Percentiles rank a stretch among this genome's conserved stretches.
Conservation (phyloP, 1,284 basidiomycete species). For the Heterobasidion parviporum region DNA sequence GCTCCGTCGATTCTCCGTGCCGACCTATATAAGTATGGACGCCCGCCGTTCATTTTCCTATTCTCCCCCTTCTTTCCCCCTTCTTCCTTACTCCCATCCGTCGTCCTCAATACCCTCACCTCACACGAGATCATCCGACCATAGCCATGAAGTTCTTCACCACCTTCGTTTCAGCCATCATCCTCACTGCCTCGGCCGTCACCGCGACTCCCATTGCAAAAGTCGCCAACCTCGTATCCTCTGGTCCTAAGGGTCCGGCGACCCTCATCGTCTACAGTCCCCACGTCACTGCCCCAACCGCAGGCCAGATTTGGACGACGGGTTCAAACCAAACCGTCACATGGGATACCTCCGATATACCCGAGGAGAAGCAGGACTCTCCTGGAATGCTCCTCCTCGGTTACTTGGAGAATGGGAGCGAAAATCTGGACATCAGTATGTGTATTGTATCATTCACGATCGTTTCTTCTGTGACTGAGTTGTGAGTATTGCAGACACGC, state of each 20-base stretch:
- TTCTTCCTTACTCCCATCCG: neutral
- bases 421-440: slow-evolving; percentile 35
- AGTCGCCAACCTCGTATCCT: neutral
- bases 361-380: slow-evolving; percentile 18
- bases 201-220: slow-evolving; percentile 14
- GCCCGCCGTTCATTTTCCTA: neutral
- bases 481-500: slow-evolving; percentile 18
- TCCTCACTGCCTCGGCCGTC: slow-evolving; percentile 17
- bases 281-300: slow-evolving; percentile 29
- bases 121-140: neutral
- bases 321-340: slow-evolving; percentile 12
- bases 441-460: neutral
- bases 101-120: neutral
- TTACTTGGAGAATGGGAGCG: slow-evolving; percentile 17
- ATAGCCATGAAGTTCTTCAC: slow-evolving; percentile 12
- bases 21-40: slow-evolving; percentile 1
- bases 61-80: slow-evolving; percentile 1
- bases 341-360: slow-evolving; percentile 24
- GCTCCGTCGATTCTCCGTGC: neutral
- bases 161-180: slow-evolving; percentile 15
- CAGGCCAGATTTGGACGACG: slow-evolving; percentile 10
- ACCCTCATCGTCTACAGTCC: slow-evolving; percentile 38
- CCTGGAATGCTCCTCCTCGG: slow-evolving; percentile 31
- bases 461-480: neutral
- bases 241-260: slow-evolving; percentile 10